Evolutionary conservation across 2,329 filamentous ascomycete genomes (phyloP), one percentile per base, ranked within the genome.

Genomic region (Monilinia fructigena): DNA sequence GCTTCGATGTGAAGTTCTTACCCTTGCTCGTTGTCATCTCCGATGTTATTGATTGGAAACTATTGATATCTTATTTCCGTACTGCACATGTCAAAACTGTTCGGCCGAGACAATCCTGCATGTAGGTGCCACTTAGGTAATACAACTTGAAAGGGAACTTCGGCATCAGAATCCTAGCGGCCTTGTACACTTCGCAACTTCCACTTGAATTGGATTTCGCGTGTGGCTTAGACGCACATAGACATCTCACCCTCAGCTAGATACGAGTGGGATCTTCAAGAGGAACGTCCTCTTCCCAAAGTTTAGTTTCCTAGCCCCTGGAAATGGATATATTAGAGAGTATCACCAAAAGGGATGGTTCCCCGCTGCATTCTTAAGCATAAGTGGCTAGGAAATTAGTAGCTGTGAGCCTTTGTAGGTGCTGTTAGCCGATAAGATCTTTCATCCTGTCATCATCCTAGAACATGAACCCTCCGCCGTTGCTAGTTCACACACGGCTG

Each of bases 351-450:
- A 35, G 23, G 42, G 53, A 18, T 42, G 11, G 31, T 65, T 65
- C 28, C 3, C 63, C 63, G 54, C 12, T 16, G 54, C 14, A 23
- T 11, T 28, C 52, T 56, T 10, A 28, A 48, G 20, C 31, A 52
- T 59, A n/a, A 65, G 63, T 65, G 63, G 54, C 31, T 38, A 40
- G n/a, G 23, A n/a, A 52, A 16, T 50, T 18, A 18, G 16, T 56
- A 14, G n/a, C 26, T n/a, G 42, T 38, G 45, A 60, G 28, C 3
- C 10, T 42, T 48, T n/a, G 42, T 23, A 28, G 50, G 28, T 7
- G 26, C 56, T 48, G 26, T 55, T 11, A 28, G 7, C 18, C 12
- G 4, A 45, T 31, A 16, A 59, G 26, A 59, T 59, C 40, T 31
- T 35, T 8, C 42, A 35, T 23, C 12, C 42, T 16, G 11, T 38